These are phyloP conservation scores for Mortierella sp. DNA, from an alignment of 371 early-diverging fungal genomes.

Conservation along the genomic window DNA sequence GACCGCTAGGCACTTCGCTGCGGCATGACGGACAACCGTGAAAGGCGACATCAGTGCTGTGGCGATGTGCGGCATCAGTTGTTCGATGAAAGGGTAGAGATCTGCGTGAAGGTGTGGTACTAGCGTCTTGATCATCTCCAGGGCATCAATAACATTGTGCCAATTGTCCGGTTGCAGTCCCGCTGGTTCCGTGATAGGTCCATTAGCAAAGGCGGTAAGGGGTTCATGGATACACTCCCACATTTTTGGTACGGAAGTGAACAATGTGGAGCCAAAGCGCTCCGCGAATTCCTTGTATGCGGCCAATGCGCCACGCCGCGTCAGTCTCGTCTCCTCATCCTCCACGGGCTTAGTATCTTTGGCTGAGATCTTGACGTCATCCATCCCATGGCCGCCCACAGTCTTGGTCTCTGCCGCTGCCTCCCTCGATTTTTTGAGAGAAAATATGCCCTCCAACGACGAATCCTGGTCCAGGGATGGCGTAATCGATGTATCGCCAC, in stretches of 20 bases:
- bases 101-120: conserved; percentile 70
- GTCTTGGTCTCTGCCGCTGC: conserved; percentile 45
- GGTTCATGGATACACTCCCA: conserved; percentile 78
- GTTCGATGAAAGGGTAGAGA: conserved; percentile 56
- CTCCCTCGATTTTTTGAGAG: conserved; percentile 65
- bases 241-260: conserved; percentile 80
- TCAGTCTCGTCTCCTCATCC: conserved; percentile 64
- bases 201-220: conserved; percentile 55
- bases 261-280: conserved; percentile 77
- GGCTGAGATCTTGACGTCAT: conserved; percentile 60
- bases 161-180: conserved; percentile 56
- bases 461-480: conserved; percentile 74
- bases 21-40: conserved; percentile 83
- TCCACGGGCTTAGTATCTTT: conserved; percentile 60
- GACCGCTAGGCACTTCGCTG: conserved; percentile 83
- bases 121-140: conserved; percentile 79
- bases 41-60: conserved; percentile 76
- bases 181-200: conserved; percentile 34
- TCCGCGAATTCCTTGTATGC: conserved; percentile 78
- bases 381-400: conserved; percentile 48
- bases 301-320: conserved; percentile 87
- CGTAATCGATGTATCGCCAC: conserved; percentile 81
- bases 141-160: conserved; percentile 83
- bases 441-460: conserved; percentile 71
- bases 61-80: conserved; percentile 73